Percentiles rank a stretch among this genome's conserved stretches.
These are phyloP conservation scores for Aspergillus sp. DNA, from an alignment of 2,329 filamentous ascomycete species.

Conservation along the genomic window DNA sequence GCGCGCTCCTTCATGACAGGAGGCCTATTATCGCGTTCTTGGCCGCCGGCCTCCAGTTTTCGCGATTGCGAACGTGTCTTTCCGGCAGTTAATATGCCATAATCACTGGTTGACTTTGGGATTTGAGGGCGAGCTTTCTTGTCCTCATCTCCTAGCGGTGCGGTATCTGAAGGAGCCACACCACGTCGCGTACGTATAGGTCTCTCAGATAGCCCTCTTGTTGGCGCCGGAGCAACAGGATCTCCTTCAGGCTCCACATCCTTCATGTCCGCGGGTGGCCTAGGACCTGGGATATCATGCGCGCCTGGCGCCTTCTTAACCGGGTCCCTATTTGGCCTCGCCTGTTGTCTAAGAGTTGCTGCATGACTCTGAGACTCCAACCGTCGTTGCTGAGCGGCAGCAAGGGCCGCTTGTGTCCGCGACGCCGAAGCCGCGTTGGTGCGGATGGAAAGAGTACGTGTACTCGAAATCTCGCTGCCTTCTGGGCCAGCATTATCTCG, in stretches of 20 bases:
- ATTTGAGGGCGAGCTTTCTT: constrained; percentile 16
- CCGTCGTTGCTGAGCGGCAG: constrained; percentile 32
- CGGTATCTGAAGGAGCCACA: constrained; percentile 25
- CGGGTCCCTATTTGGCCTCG: constrained; percentile 24
- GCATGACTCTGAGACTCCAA: constrained; percentile 37
- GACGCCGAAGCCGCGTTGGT: constrained; percentile 21
- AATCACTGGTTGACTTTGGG: constrained; percentile 23
- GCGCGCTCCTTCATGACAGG: constrained; percentile 13
- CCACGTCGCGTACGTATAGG: constrained; percentile 31
- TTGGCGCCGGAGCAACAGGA: constrained; percentile 8
- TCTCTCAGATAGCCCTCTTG: constrained; percentile 29
- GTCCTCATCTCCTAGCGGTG: constrained; percentile 23
- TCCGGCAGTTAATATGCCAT: constrained; percentile 27
- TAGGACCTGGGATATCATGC: constrained; percentile 13
- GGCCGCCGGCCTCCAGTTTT: constrained; percentile 23
- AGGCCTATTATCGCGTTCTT: constrained; percentile 9
- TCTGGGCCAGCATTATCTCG: constrained; percentile 18
- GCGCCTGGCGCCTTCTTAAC: constrained; percentile 19
- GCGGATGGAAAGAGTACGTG: constrained; percentile 18
- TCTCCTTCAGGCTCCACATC: constrained; percentile 10
- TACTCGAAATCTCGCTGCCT: constrained; percentile 19
- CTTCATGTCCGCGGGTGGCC: constrained; percentile 10
- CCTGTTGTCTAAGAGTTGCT: constrained; percentile 38
- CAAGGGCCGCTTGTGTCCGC: constrained; percentile 31
- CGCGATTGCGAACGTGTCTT: constrained; percentile 36